Percentiles rank a stretch among this genome's conserved stretches.
These are phyloP conservation scores for Zymoseptoria tritici DNA, from an alignment of 2,329 filamentous ascomycete species.

Conservation along the genomic window DNA sequence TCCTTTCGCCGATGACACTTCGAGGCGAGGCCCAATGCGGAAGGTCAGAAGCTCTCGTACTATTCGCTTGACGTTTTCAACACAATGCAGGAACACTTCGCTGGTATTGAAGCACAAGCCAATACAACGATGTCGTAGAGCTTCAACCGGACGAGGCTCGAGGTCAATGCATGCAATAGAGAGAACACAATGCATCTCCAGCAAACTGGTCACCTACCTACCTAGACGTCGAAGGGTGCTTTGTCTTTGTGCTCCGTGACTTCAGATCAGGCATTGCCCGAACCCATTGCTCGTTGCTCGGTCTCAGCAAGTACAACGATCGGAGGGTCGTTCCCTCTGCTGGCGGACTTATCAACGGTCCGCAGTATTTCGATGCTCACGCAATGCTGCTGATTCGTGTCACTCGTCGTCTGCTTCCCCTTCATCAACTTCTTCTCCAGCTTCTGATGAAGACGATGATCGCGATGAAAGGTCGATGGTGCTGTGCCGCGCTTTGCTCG, in stretches of 20 bases:
- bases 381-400: background rate
- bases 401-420: background rate
- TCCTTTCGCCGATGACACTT: background rate
- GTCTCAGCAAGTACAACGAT: background rate
- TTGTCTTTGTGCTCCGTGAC: background rate
- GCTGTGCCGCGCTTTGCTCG: background rate
- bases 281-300: background rate
- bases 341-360: background rate
- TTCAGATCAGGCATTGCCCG: background rate
- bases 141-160: too few relatives aligned
- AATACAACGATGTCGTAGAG: too few relatives aligned
- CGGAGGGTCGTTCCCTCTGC: background rate
- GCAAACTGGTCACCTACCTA: too few relatives aligned
- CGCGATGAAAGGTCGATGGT: background rate
- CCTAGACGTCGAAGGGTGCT: too few relatives aligned
- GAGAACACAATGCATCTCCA: background rate
- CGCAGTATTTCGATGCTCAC: background rate
- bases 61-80: too few relatives aligned
- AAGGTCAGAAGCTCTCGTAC: background rate
- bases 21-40: background rate
- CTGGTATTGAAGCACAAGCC: too few relatives aligned
- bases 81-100: too few relatives aligned
- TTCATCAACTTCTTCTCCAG: background rate
- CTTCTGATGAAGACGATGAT: background rate
- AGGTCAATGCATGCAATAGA: background rate